Base-by-base conservation (phyloP, 805 yeast genomes). In the Starmerella gropengiesseri region DNA sequence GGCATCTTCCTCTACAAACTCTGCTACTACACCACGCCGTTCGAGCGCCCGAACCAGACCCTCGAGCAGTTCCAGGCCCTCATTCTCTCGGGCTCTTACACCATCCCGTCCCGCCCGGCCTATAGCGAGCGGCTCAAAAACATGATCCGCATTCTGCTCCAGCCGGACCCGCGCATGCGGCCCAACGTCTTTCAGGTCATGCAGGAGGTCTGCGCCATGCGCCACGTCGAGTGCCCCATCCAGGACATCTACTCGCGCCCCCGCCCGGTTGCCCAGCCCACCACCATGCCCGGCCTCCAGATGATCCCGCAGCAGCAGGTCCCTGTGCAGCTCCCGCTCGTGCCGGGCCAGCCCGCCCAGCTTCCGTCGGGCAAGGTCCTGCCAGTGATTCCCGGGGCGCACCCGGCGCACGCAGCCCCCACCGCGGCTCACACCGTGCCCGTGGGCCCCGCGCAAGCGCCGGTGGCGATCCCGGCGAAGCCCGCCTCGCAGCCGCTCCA, bases 11-110 rank as follows among this genome's bases (percentile, higher is more conserved):
- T 91, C 39, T 89, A 83, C 67, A 89, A 89, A 59, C 67, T 89
- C 48, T 80, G 95, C 62, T 89, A 81, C 63, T 89, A 84, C 61
- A 87, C 81, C 1, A 89, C 98, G 1, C 98, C 98, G 1, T 89
- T 91, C 60, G 98, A 89, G 62, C 57, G 58, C 34, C 78, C 81
- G 32, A 84, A 85, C 30, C 54, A 50, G 46, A 50, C 54, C 17
- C 36, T 44, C 32, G 54, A 49, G 41, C 54, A 50, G 47, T 46
- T 50, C 41, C 94, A 84, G 51, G 69, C 84, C 54, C 94, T 94
- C 4, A 83, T 89, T 32, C 64, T 87, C 43, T 89, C 82, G 63
- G 84, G 94, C 5, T 74, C 78, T 32, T 87, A 77, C 62, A 78
- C 73, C 45, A 83, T 87, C 53, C 93, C 89, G 21, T 51, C 71